Evolutionary conservation across 1,139 yeast species (phyloP).

Genomic region (Pichia sp.): DNA sequence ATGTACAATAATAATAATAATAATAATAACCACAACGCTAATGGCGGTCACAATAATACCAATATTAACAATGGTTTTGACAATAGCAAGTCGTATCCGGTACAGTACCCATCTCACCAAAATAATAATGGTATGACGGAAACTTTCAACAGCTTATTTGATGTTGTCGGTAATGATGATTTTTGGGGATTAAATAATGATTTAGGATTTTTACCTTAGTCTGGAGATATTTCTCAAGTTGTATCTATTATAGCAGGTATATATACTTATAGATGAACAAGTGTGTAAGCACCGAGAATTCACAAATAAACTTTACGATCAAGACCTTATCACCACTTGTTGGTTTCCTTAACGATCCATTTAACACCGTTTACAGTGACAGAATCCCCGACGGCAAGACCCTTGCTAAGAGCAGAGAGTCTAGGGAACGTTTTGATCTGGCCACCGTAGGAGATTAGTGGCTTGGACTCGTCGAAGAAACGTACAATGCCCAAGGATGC

Average conservation of each 20-base stretch:
- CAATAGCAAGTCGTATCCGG: slow-evolving; percentile 1
- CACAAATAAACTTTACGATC: background rate
- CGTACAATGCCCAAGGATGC: slow-evolving; percentile 22
- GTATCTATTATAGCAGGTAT: too few relatives aligned
- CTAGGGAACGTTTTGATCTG: slow-evolving; percentile 27
- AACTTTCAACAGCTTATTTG: slow-evolving; percentile 21
- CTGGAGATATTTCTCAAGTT: background rate
- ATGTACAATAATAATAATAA: slow-evolving; percentile 2
- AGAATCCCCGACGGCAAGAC: slow-evolving; percentile 17
- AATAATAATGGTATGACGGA: slow-evolving; percentile 5
- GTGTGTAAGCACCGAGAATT: background rate
- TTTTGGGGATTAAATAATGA: slow-evolving; percentile 43
- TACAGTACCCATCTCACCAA: background rate
- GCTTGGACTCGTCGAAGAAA: slow-evolving; percentile 3
- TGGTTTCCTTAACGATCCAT: slow-evolving; percentile 28
- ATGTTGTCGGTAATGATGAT: slow-evolving; percentile 30
- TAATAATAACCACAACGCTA: slow-evolving; percentile 2
- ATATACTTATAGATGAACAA: background rate
- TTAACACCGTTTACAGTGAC: slow-evolving; percentile 15
- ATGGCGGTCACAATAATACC: background rate
- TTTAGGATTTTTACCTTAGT: slow-evolving; percentile 40
- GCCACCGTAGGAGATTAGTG: slow-evolving; percentile 31
- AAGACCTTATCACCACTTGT: background rate
- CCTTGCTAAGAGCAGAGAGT: background rate
- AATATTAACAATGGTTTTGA: slow-evolving; percentile 2